phyloP scores from a whole-genome alignment of 1,139 yeast species.

The Torulaspora pretoriensis region DNA sequence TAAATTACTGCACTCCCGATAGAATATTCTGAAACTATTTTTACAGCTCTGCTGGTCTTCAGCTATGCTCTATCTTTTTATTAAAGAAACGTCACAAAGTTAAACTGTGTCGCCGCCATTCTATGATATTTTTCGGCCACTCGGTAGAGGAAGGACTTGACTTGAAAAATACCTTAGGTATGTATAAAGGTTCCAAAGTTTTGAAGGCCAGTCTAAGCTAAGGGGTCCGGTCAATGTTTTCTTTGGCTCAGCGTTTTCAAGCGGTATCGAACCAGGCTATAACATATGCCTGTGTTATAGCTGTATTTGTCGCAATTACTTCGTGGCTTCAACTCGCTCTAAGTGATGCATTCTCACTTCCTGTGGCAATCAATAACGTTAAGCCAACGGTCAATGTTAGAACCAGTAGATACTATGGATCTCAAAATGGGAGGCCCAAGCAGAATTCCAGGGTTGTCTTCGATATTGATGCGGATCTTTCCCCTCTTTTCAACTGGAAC shows the following conservation, averaged over 20 bases:
- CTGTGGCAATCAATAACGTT: constrained; percentile 43
- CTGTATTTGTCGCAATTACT: constrained; percentile 45
- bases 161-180: too few relatives aligned
- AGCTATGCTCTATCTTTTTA: neutral
- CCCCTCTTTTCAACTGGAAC: constrained; percentile 89
- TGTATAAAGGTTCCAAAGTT: neutral
- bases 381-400: constrained; percentile 45
- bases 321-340: constrained; percentile 49
- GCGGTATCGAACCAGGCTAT: constrained; percentile 53
- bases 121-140: neutral
- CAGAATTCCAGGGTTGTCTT: constrained; percentile 73
- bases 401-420: constrained; percentile 70
- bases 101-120: constrained; percentile 1
- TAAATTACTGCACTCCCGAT: neutral
- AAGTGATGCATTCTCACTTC: constrained; percentile 44
- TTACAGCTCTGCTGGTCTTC: neutral
- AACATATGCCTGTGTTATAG: constrained; percentile 47
- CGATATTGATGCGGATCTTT: constrained; percentile 65
- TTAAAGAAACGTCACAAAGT: constrained; percentile 9
- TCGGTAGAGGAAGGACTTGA: neutral
- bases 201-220: neutral
- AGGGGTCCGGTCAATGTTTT: constrained; percentile 38
- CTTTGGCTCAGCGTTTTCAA: constrained; percentile 48
- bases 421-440: constrained; percentile 63
- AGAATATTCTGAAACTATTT: neutral